Evolutionary conservation across 2,329 filamentous ascomycete species (phyloP).

Genomic region (Lithohypha guttulata): DNA sequence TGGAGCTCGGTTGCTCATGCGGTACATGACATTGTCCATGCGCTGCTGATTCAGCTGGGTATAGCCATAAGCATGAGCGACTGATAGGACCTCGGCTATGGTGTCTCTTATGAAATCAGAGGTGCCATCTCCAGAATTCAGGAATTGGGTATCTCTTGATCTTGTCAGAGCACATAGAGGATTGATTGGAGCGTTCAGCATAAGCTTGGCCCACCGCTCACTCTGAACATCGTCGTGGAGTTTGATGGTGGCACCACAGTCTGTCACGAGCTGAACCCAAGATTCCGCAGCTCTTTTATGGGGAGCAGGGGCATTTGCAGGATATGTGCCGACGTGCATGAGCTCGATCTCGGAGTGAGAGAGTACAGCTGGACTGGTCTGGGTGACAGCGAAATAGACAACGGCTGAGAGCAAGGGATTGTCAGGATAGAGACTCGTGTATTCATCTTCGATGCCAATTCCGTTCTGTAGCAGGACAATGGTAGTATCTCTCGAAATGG

Average conservation of each 20-base stretch:
- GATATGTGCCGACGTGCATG: conserved; percentile 43
- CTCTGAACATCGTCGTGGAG: conserved; percentile 45
- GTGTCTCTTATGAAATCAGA: conserved; percentile 26
- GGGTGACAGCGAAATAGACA: conserved; percentile 43
- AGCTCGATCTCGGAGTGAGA: conserved; percentile 37
- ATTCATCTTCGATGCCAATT: conserved; percentile 49
- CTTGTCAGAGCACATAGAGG: conserved; percentile 48
- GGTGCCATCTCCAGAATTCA: conserved; percentile 32
- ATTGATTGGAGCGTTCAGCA: conserved; percentile 53
- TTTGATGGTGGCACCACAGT: conserved; percentile 38
- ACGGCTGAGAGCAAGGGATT: conserved; percentile 47
- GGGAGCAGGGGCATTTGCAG: conserved; percentile 23
- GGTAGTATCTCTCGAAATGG: conserved; percentile 33
- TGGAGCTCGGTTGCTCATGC: conserved; percentile 28
- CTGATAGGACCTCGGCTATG: conserved; percentile 36
- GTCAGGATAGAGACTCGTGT: conserved; percentile 37
- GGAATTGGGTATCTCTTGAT: conserved; percentile 42
- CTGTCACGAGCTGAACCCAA: conserved; percentile 34
- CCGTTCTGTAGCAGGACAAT: conserved; percentile 54
- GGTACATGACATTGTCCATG: conserved; percentile 29
- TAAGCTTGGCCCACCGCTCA: conserved; percentile 50
- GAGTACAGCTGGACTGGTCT: conserved; percentile 40
- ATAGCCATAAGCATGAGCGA: conserved; percentile 34
- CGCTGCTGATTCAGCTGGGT: conserved; percentile 26
- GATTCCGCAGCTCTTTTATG: conserved; percentile 25